A percentile compares a stretch with the other conserved stretches of the same genome.
These are phyloP conservation scores for Haematococcus lacustris DNA, from an alignment of 139 green algal genomes.

Conservation along the genomic window DNA sequence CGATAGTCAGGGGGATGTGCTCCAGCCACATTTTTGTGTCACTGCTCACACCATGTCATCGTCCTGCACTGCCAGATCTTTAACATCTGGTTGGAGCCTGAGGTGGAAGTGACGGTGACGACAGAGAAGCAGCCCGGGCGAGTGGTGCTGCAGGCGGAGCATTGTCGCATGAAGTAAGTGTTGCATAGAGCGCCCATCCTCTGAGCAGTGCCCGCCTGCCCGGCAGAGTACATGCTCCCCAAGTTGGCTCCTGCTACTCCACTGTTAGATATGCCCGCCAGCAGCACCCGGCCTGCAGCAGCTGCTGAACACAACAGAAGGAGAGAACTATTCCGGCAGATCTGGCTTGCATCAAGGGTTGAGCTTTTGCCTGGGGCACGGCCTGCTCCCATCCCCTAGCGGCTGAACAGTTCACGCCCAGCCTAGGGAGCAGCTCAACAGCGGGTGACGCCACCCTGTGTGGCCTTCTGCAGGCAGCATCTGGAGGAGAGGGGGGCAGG, in stretches of 20 bases:
- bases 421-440: too few species aligned
- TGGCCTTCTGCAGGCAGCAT: too few species aligned
- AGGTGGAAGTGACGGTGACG: conserved; percentile 37
- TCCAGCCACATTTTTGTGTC: too few species aligned
- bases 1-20: too few species aligned
- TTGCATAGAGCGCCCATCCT: not conserved
- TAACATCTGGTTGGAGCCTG: conserved; percentile 50
- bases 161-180: conserved; percentile 31
- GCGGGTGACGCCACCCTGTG: too few species aligned
- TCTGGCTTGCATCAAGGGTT: not conserved
- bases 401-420: too few species aligned
- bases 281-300: not conserved
- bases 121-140: not conserved
- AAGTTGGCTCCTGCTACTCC: not conserved
- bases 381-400: too few species aligned
- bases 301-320: not conserved
- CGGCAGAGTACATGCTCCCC: not conserved
- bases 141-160: conserved; percentile 28
- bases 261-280: not conserved
- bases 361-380: not conserved
- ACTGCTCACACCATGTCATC: too few species aligned
- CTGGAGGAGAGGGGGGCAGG: too few species aligned
- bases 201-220: not conserved
- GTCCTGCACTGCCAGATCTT: conserved; percentile 60
- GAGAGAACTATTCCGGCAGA: not conserved